A percentile compares a stretch with the other conserved stretches of the same genome.
Evolutionary conservation across 345 rosid genomes (phyloP).

Genomic region (Diplotaxis tenuifolia): DNA sequence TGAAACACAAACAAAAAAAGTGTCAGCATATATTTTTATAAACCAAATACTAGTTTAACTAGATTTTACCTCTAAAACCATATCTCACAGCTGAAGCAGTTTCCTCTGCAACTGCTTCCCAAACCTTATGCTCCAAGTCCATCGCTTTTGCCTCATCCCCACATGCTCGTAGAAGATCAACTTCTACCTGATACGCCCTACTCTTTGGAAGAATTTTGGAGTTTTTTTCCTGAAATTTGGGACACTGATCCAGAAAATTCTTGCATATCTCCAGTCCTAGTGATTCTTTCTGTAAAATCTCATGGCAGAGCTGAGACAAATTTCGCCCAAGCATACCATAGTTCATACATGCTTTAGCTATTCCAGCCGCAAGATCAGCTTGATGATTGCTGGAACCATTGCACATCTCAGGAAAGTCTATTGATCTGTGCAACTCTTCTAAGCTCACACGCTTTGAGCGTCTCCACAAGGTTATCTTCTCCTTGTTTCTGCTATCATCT

Average conservation of each 20-base stretch:
- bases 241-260: slow-evolving; percentile 65
- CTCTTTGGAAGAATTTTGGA: slow-evolving; percentile 85
- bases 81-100: slow-evolving; percentile 94
- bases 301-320: slow-evolving; percentile 76
- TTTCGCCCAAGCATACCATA: slow-evolving; percentile 91
- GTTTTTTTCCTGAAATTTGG: slow-evolving; percentile 71
- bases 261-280: slow-evolving; percentile 66
- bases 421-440: slow-evolving; percentile 93
- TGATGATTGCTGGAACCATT: slow-evolving; percentile 81
- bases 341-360: slow-evolving; percentile 80
- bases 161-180: slow-evolving; percentile 86
- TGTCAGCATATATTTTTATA: no score
- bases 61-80: slow-evolving; percentile 71
- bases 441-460: slow-evolving; percentile 75
- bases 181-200: slow-evolving; percentile 87
- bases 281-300: slow-evolving; percentile 70
- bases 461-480: slow-evolving; percentile 66
- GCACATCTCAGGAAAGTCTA: slow-evolving; percentile 84
- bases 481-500: slow-evolving; percentile 43
- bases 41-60: background rate
- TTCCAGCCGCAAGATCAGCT: slow-evolving; percentile 93
- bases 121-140: slow-evolving; percentile 65
- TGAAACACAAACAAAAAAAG: slow-evolving; percentile 34
- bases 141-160: slow-evolving; percentile 56
- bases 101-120: slow-evolving; percentile 96